Percentiles rank a stretch among this genome's conserved stretches.
Conservation (phyloP, 345 rosid genomes). For the Cardamine chenopodiifolia region DNA sequence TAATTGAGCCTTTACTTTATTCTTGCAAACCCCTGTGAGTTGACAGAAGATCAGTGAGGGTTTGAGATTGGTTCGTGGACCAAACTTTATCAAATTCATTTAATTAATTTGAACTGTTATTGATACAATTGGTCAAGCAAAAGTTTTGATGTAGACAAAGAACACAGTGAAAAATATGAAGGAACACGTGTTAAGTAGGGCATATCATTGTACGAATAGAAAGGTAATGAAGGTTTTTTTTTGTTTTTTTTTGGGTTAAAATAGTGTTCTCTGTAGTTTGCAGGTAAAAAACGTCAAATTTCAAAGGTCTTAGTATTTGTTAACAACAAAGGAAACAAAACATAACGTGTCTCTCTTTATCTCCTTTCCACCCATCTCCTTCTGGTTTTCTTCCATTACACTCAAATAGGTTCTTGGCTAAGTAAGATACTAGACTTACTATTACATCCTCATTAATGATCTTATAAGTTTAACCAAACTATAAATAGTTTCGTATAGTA, state of each 20-base stretch:
- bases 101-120: neutral
- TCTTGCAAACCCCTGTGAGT: neutral
- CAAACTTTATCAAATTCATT: neutral
- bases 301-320: constrained; percentile 17
- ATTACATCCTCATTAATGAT: neutral
- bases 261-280: neutral
- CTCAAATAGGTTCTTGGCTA: neutral
- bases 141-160: neutral
- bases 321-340: constrained; percentile 33
- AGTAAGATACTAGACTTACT: neutral
- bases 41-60: neutral
- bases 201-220: neutral
- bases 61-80: neutral
- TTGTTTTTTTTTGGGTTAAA: no score
- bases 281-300: constrained; percentile 19
- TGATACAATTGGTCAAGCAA: neutral
- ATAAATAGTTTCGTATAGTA: neutral
- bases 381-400: constrained; percentile 17
- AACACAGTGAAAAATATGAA: neutral
- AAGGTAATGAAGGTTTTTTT: neutral
- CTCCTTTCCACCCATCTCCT: constrained; percentile 20
- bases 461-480: neutral
- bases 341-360: constrained; percentile 29
- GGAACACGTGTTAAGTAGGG: neutral
- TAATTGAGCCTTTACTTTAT: neutral